Conservation (phyloP, 2,329 filamentous ascomycete genomes). For the Dendrostoma leiphaemia region DNA sequence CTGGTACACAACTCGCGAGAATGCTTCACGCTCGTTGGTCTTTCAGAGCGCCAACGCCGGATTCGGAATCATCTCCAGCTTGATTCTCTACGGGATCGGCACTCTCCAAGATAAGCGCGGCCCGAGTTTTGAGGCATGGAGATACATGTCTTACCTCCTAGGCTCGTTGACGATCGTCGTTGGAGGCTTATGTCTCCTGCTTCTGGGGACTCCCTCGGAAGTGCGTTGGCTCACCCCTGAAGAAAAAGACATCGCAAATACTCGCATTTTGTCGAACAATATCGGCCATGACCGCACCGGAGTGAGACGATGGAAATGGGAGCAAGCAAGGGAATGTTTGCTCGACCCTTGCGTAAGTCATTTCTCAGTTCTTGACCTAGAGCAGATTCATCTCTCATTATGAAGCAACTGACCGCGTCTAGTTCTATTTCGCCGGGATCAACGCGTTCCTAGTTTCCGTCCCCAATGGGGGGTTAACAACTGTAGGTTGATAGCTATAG, state of each 20-base stretch:
- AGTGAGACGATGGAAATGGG: constrained; percentile 36
- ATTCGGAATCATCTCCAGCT: constrained; percentile 33
- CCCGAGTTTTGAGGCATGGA: constrained; percentile 33
- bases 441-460: constrained; percentile 36
- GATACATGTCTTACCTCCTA: constrained; percentile 38
- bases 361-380: not conserved
- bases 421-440: constrained; percentile 36
- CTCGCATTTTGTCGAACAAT: constrained; percentile 34
- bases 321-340: constrained; percentile 34
- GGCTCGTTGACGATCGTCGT: constrained; percentile 32
- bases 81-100: constrained; percentile 37
- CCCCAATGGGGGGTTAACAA: constrained; percentile 31
- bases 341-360: constrained; percentile 26
- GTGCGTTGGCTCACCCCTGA: constrained; percentile 34
- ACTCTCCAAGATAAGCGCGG: constrained; percentile 25
- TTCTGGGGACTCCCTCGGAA: constrained; percentile 37
- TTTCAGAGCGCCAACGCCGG: constrained; percentile 37
- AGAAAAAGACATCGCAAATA: constrained; percentile 34
- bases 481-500: no score
- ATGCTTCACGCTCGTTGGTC: constrained; percentile 33
- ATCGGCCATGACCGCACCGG: constrained; percentile 36
- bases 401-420: constrained; percentile 1
- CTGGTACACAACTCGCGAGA: constrained; percentile 38
- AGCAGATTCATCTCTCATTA: not conserved
- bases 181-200: constrained; percentile 31